Evolutionary conservation across 352 stramenopile genomes (phyloP).

Genomic region (Pythium guiyangense): DNA sequence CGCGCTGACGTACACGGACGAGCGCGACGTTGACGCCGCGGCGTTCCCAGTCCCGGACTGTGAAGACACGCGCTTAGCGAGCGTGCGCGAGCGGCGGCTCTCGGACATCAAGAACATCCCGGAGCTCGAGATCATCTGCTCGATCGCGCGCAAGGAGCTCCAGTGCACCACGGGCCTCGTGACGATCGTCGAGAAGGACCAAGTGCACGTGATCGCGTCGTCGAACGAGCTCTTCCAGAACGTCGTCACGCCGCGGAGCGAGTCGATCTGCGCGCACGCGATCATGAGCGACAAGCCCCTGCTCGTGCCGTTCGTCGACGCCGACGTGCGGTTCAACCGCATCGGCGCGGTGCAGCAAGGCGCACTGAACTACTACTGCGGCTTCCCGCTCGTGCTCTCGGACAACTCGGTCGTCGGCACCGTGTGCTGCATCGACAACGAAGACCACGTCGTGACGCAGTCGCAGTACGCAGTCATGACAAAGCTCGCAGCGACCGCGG

Average conservation of each 20-base stretch:
- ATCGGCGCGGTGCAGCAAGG: constrained; percentile 27
- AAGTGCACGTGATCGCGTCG: constrained; percentile 39
- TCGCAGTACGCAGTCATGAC: constrained; percentile 51
- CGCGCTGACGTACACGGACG: constrained; percentile 22
- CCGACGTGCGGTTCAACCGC: constrained; percentile 53
- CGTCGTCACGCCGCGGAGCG: constrained; percentile 29
- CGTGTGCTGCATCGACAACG: constrained; percentile 45
- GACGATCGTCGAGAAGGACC: constrained; percentile 34
- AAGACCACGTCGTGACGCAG: constrained; percentile 41
- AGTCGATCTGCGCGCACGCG: constrained; percentile 53
- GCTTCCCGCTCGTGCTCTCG: constrained; percentile 42
- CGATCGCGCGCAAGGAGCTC: constrained; percentile 42
- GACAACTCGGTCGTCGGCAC: constrained; percentile 36
- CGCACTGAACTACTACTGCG: constrained; percentile 56
- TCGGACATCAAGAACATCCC: constrained; percentile 38
- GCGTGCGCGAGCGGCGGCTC: constrained; percentile 28
- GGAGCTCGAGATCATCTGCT: constrained; percentile 63
- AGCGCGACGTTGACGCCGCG: not conserved
- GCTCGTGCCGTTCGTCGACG: constrained; percentile 45
- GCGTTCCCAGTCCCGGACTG: constrained; percentile 29
- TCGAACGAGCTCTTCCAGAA: constrained; percentile 27
- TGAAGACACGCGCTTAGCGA: constrained; percentile 31
- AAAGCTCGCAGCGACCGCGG: constrained; percentile 34
- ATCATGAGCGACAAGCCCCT: constrained; percentile 53
- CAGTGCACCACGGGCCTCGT: constrained; percentile 42